Evolutionary conservation across 225 moss, liverwort and hornwort species (phyloP), one percentile per base, ranked within the genome.

Genomic region (Bryum argenteum): DNA sequence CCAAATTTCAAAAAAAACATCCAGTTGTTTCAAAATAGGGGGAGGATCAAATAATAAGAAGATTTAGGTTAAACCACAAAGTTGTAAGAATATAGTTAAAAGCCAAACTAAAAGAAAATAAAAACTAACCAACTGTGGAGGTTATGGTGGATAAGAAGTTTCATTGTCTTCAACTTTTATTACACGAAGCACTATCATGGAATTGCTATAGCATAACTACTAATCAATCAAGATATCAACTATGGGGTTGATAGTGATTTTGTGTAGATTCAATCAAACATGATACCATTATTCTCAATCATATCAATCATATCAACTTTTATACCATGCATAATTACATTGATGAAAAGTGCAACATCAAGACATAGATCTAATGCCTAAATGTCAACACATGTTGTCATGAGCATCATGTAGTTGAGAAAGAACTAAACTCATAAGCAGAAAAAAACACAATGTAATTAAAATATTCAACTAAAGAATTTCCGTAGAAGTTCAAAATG

Each of bases 401-500:
- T 8, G 18, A 1, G 14, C 71, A 61, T 54, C 28, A 33, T 33
- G 33, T 33, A 33, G 33, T 4, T 33, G 33, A 33, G 5, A 33
- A 33, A 33, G 5, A 38, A 39, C 9, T 54, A 39, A 54, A 1
- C 12, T 12, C 9, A 3, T 58, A 22, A 22, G 8, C 58, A 10
- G 13, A 17, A 12, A 33, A 9, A 12, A n/a, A n/a, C n/a, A 58
- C 10, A 0, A 54, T 45, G 37, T 45, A 47, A 21, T 37, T 8
- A 7, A 57, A 11, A 24, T 38, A 33, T 22, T 2, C 11, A 38
- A 21, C 11, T 38, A 7, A 1, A 18, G 26, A 33, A 33, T 47
- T 26, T 67, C 56, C 55, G 50, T 39, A 1, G 0, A 48, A 15
- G 73, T 79, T 56, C 17, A 63, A 61, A 39, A 60, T 71, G 20